phyloP scores from a whole-genome alignment of 106 monocot genomes.

The Dendrobium huoshanense region DNA sequence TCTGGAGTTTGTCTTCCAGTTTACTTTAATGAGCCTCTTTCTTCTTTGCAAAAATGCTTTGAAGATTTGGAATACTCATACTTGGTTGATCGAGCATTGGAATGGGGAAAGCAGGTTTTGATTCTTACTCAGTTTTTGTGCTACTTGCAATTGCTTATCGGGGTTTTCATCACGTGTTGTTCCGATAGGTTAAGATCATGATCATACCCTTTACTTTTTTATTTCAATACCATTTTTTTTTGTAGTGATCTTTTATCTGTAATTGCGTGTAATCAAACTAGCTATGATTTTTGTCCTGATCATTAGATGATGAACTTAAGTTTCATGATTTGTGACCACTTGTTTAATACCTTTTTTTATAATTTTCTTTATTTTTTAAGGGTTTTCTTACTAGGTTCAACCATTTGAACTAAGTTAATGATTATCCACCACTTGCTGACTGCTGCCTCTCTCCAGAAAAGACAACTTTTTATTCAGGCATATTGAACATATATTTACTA shows the following conservation, averaged over 20 bases:
- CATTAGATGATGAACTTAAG: not conserved
- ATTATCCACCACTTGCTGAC: not conserved
- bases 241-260: not conserved
- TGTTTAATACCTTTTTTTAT: not conserved
- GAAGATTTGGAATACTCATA: conserved; percentile 93
- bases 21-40: conserved; percentile 95
- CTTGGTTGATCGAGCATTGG: conserved; percentile 76
- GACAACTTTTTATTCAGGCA: not conserved
- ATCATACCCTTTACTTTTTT: not conserved
- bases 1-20: conserved; percentile 98
- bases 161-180: not conserved
- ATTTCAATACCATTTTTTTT: not conserved
- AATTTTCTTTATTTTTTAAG: not conserved
- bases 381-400: not conserved
- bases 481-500: not conserved
- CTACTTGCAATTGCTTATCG: not conserved
- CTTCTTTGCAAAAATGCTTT: conserved; percentile 93
- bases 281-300: not conserved
- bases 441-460: not conserved
- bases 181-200: not conserved
- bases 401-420: not conserved
- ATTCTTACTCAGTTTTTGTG: not conserved
- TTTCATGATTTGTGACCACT: not conserved
- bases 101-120: conserved; percentile 90
- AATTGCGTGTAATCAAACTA: not conserved